phyloP scores from a whole-genome alignment of 1,284 basidiomycete species.

The Leccinum subrobustum region DNA sequence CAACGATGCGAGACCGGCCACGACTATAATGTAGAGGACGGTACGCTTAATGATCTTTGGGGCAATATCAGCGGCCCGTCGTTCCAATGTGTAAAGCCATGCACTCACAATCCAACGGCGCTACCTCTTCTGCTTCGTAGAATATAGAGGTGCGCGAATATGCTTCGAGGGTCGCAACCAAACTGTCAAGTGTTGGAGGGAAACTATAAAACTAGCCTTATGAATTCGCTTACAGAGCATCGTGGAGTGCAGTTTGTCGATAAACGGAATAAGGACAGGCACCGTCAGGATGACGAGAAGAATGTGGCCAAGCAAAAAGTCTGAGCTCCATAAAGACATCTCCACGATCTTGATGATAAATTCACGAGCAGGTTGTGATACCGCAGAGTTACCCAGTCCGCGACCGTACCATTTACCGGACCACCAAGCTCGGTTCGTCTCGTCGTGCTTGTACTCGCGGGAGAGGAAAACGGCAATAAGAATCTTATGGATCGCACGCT shows the following conservation, averaged over 20 bases:
- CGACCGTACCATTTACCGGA: slow-evolving; percentile 98
- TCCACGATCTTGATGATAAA: slow-evolving; percentile 97
- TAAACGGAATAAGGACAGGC: slow-evolving; percentile 83
- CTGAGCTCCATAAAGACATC: slow-evolving; percentile 92
- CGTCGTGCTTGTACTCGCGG: slow-evolving; percentile 95
- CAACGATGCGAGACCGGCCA: slow-evolving; percentile 81
- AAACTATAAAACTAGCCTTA: slow-evolving; percentile 27
- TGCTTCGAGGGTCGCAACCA: slow-evolving; percentile 91
- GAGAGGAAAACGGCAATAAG: slow-evolving; percentile 91
- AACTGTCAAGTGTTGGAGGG: slow-evolving; percentile 44
- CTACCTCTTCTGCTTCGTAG: slow-evolving; percentile 89
- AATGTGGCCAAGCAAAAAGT: slow-evolving; percentile 82
- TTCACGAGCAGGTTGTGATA: slow-evolving; percentile 93
- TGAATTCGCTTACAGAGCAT: slow-evolving; percentile 70
- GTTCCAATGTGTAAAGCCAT: neutral
- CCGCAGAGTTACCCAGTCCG: slow-evolving; percentile 82
- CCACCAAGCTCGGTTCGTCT: slow-evolving; percentile 98
- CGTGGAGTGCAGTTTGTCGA: slow-evolving; percentile 87
- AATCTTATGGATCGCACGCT: slow-evolving; percentile 90
- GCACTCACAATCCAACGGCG: slow-evolving; percentile 82
- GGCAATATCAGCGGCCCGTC: slow-evolving; percentile 8
- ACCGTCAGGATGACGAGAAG: slow-evolving; percentile 83
- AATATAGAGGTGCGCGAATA: slow-evolving; percentile 94
- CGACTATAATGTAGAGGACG: slow-evolving; percentile 78
- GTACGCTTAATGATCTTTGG: slow-evolving; percentile 76